phyloP scores from a whole-genome alignment of 2,329 filamentous ascomycete genomes.

The Penicillium freii region DNA sequence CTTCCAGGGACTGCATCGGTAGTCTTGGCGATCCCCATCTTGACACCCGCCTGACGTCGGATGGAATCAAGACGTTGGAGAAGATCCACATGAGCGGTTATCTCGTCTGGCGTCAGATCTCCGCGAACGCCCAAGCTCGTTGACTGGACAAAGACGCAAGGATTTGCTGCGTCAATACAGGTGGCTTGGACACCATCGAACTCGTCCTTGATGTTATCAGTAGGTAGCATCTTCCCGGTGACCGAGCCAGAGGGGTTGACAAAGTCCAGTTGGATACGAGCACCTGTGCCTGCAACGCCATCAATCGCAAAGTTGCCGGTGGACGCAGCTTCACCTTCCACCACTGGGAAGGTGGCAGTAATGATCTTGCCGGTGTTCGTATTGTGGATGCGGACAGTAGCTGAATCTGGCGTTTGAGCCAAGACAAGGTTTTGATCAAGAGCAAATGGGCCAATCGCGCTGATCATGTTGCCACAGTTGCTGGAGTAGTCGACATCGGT shows the following conservation, averaged over 20 bases:
- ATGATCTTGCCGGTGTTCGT: slow-evolving; percentile 69
- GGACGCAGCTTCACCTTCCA: slow-evolving; percentile 48
- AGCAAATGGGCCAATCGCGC: slow-evolving; percentile 64
- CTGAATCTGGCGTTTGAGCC: slow-evolving; percentile 42
- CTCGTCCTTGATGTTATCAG: slow-evolving; percentile 54
- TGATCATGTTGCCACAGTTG: slow-evolving; percentile 73
- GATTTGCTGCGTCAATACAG: slow-evolving; percentile 64
- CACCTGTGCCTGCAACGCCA: slow-evolving; percentile 59
- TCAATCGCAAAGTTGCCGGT: slow-evolving; percentile 61
- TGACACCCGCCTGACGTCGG: slow-evolving; percentile 55
- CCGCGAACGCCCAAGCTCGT: slow-evolving; percentile 34
- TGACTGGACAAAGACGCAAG: slow-evolving; percentile 61
- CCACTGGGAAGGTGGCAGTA: slow-evolving; percentile 55
- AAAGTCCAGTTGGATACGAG: slow-evolving; percentile 61
- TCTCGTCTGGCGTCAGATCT: slow-evolving; percentile 52
- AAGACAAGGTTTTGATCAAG: slow-evolving; percentile 42
- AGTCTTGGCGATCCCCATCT: slow-evolving; percentile 58
- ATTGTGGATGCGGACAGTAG: slow-evolving; percentile 60
- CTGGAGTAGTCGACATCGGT: slow-evolving; percentile 62
- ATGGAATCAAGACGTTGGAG: slow-evolving; percentile 55
- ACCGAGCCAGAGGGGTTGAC: slow-evolving; percentile 61
- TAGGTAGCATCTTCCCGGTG: slow-evolving; percentile 62
- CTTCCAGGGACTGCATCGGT: slow-evolving; percentile 50
- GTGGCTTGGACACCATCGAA: slow-evolving; percentile 54
- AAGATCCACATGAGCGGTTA: slow-evolving; percentile 49